A percentile compares a stretch with the other conserved stretches of the same genome.
Conservation (phyloP, 2,329 filamentous ascomycete species). For the Alternaria incomplexa region DNA sequence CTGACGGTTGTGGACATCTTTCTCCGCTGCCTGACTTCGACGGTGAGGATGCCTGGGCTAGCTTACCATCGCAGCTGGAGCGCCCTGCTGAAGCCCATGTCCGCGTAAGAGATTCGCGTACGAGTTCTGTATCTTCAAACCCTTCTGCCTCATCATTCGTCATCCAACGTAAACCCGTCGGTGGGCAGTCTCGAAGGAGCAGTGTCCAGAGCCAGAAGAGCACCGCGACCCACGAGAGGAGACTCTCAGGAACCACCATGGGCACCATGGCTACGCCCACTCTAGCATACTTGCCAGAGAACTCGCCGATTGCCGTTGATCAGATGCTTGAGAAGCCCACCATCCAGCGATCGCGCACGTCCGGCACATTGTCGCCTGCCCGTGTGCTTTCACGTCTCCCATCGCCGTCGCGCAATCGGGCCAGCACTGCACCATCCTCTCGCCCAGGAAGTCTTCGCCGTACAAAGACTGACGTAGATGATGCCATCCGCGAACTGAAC, state of each 20-base stretch:
- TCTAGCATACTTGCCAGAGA: conserved; percentile 32
- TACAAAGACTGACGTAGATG: conserved; percentile 49
- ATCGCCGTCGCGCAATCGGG: conserved; percentile 44
- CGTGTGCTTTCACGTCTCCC: conserved; percentile 39
- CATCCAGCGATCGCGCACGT: conserved; percentile 37
- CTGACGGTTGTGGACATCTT: conserved; percentile 38
- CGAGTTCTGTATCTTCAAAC: conserved; percentile 35
- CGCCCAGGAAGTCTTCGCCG: conserved; percentile 48
- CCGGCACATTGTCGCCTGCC: conserved; percentile 26
- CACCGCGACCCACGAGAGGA: conserved; percentile 24
- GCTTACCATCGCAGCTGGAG: conserved; percentile 32
- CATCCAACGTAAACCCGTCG: conserved; percentile 44
- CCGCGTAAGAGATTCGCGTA: conserved; percentile 38
- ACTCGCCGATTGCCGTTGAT: conserved; percentile 26
- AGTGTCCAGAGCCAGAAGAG: conserved; percentile 39
- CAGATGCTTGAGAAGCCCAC: conserved; percentile 26
- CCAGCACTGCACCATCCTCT: conserved; percentile 42
- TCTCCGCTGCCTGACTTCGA: conserved; percentile 50
- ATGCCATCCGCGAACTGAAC: conserved; percentile 56
- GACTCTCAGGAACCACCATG: conserved; percentile 29
- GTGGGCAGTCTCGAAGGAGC: conserved; percentile 34
- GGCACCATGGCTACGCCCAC: conserved; percentile 31
- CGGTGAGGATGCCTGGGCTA: conserved; percentile 34
- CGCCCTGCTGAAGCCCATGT: conserved; percentile 43
- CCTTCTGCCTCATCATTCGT: conserved; percentile 32